phyloP scores from a whole-genome alignment of 352 stramenopile genomes.

The Globisporangium abappressorium region DNA sequence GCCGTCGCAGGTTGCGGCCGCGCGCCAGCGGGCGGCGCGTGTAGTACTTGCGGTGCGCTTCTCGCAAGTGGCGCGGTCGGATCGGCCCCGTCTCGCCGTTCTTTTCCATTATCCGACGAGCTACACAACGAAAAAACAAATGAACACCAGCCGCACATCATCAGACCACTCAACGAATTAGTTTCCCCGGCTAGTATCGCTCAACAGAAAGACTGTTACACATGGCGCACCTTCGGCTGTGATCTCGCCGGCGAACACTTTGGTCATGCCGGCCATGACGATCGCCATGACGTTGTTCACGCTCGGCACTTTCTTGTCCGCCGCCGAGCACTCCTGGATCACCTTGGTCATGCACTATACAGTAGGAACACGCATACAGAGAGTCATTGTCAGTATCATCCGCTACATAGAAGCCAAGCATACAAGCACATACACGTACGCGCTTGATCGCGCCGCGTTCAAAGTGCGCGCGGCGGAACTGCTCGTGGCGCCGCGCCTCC shows the following conservation, averaged over 20 bases:
- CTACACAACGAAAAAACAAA: conserved; percentile 24
- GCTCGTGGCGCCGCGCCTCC: conserved; percentile 70
- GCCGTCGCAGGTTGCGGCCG: conserved; percentile 51
- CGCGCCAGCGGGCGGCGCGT: conserved; percentile 62
- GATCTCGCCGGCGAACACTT: conserved; percentile 79
- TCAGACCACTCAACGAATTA: background rate
- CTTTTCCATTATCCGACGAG: conserved; percentile 76
- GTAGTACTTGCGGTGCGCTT: conserved; percentile 85
- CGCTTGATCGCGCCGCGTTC: conserved; percentile 77
- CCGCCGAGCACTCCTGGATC: conserved; percentile 58
- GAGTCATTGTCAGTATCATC: background rate
- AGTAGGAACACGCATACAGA: conserved; percentile 6
- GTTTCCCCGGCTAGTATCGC: background rate
- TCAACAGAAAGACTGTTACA: background rate
- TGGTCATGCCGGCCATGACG: conserved; percentile 86
- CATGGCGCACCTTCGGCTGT: conserved; percentile 57
- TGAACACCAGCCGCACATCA: background rate
- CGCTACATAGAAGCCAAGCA: background rate
- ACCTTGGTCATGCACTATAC: conserved; percentile 70
- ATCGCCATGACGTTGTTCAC: conserved; percentile 87
- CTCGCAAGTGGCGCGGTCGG: conserved; percentile 64
- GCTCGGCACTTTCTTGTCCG: conserved; percentile 49
- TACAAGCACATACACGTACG: conserved; percentile 24
- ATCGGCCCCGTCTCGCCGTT: conserved; percentile 77
- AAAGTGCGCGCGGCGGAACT: conserved; percentile 83